phyloP scores from a whole-genome alignment of 2,329 filamentous ascomycete species.

The Aspergillus novoparasiticus region DNA sequence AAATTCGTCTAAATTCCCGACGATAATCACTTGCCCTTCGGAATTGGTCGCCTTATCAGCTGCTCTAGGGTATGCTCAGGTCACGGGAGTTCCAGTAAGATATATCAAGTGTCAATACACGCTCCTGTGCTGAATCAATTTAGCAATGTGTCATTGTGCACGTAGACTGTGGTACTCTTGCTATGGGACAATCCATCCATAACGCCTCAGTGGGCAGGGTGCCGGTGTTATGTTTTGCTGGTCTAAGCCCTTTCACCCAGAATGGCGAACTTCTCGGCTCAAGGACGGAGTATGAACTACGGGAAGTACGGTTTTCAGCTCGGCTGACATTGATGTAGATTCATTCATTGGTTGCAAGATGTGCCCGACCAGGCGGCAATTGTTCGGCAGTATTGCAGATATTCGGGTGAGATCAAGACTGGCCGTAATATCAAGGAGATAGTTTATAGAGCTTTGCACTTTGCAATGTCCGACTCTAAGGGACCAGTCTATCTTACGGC shows the following conservation, averaged over 20 bases:
- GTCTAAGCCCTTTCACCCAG: constrained; percentile 11
- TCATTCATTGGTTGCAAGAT: constrained; percentile 76
- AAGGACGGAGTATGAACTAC: neutral
- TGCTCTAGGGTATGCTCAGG: constrained; percentile 12
- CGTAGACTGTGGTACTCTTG: constrained; percentile 14
- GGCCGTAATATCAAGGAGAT: constrained; percentile 84
- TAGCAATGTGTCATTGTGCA: constrained; percentile 13
- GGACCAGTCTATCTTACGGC: constrained; percentile 79
- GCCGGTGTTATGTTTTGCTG: constrained; percentile 12
- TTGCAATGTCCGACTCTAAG: constrained; percentile 72
- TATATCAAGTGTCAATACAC: too few species aligned
- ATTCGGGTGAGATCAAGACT: constrained; percentile 77
- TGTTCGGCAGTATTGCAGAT: constrained; percentile 79
- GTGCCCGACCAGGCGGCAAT: constrained; percentile 77
- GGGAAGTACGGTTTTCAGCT: neutral
- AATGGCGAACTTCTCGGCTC: constrained; percentile 11
- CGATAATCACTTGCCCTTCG: constrained; percentile 12
- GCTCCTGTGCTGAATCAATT: neutral
- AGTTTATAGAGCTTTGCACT: constrained; percentile 78
- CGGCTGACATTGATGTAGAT: neutral
- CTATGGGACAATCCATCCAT: constrained; percentile 15
- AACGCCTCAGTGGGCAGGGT: constrained; percentile 15
- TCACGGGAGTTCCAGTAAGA: constrained; percentile 8
- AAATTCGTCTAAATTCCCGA: constrained; percentile 4
- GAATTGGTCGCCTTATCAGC: constrained; percentile 14